Percentiles rank a stretch among this genome's conserved stretches.
These are phyloP conservation scores for Aspergillus aculeatinus DNA, from an alignment of 2,329 filamentous ascomycete genomes.

Conservation along the genomic window DNA sequence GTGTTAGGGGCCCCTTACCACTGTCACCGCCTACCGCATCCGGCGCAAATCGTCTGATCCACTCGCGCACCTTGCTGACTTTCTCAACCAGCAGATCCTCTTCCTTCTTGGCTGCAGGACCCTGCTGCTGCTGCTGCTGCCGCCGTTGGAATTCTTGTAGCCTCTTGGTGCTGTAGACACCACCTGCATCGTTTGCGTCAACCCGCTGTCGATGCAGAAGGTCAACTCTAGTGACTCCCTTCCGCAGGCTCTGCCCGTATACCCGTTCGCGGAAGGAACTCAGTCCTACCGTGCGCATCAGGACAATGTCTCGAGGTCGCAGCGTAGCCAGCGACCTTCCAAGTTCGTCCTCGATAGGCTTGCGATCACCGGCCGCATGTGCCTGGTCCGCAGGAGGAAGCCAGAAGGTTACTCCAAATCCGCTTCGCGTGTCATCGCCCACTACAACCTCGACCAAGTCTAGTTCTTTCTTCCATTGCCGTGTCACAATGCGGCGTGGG, in stretches of 20 bases:
- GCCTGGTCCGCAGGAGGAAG: conserved; percentile 47
- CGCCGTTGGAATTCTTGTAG: conserved; percentile 31
- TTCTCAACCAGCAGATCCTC: conserved; percentile 60
- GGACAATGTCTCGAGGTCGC: conserved; percentile 71
- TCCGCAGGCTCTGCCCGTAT: conserved; percentile 78
- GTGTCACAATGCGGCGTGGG: conserved; percentile 66
- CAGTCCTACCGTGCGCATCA: conserved; percentile 77
- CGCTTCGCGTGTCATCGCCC: conserved; percentile 79
- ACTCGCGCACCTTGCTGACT: conserved; percentile 67
- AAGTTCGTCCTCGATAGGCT: conserved; percentile 32
- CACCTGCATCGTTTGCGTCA: conserved; percentile 53
- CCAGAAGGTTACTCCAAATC: conserved; percentile 86
- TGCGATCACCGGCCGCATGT: conserved; percentile 1
- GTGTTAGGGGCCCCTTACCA: not conserved
- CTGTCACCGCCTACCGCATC: conserved; percentile 30
- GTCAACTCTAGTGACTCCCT: conserved; percentile 67
- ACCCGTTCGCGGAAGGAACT: conserved; percentile 73
- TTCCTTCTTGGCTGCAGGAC: conserved; percentile 23
- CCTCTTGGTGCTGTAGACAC: conserved; percentile 57
- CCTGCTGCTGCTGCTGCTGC: not conserved
- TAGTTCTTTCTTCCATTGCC: conserved; percentile 52
- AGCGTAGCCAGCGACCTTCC: conserved; percentile 49
- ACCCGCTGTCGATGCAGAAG: conserved; percentile 61
- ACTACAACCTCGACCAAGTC: conserved; percentile 75
- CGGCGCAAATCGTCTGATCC: conserved; percentile 70